These are phyloP conservation scores for Forsythia suspensa DNA, from an alignment of 257 asterid species.

Conservation along the genomic window DNA sequence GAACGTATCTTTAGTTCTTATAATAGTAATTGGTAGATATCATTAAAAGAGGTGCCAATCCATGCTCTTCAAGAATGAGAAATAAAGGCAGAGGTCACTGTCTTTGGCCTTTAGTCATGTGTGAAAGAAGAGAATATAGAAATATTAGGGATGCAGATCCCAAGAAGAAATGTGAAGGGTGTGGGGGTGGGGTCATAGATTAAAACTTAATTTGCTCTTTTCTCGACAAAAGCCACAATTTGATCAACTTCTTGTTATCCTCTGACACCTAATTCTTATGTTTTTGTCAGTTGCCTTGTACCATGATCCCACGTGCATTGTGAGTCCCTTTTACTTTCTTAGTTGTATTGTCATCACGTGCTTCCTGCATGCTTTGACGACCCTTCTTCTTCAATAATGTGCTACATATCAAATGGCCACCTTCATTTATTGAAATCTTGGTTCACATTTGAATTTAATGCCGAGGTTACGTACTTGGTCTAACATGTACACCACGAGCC, in stretches of 20 bases:
- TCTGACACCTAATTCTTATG: conserved; percentile 11
- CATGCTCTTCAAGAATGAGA: conserved; percentile 17
- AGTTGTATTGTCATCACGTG: conserved; percentile 38
- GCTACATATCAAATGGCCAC: neutral
- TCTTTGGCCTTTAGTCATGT: conserved; percentile 24
- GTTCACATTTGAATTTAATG: neutral
- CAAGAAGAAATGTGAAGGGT: neutral
- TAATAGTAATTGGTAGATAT: too few species aligned
- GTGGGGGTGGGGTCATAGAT: neutral
- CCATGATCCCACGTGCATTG: conserved; percentile 37
- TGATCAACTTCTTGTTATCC: neutral
- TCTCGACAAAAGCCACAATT: conserved; percentile 19
- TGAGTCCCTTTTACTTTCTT: conserved; percentile 25
- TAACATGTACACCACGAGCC: neutral
- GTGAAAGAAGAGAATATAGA: neutral
- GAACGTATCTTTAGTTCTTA: neutral
- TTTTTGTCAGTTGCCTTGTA: conserved; percentile 9
- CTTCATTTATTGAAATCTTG: neutral
- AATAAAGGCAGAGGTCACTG: conserved; percentile 20
- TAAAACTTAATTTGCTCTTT: conserved; percentile 6
- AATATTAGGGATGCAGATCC: conserved; percentile 23
- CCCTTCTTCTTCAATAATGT: neutral
- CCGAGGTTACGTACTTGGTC: neutral
- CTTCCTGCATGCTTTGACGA: conserved; percentile 20
- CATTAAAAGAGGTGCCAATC: conserved; percentile 12